A percentile compares a stretch with the other conserved stretches of the same genome.
These are phyloP conservation scores for Pachyrhizus erosus DNA, from an alignment of 306 rosid genomes.

Conservation along the genomic window DNA sequence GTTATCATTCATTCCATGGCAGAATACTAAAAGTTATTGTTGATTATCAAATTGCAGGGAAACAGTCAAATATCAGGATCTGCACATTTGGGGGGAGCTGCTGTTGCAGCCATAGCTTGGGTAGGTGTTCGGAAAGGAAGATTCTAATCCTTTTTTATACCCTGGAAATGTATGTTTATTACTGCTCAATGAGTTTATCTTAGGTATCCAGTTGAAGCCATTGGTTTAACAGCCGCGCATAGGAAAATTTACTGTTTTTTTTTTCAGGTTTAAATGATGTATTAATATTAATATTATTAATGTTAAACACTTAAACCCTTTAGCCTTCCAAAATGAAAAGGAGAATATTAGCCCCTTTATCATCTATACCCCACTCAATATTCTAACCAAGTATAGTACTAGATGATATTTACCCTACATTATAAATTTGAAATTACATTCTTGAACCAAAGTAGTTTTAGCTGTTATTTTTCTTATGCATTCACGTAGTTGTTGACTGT, in stretches of 20 bases:
- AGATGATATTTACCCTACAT: neutral
- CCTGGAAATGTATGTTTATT: conserved; percentile 14
- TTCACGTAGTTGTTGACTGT: neutral
- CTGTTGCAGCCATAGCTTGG: conserved; percentile 90
- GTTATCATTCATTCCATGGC: conserved; percentile 11
- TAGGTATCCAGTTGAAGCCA: neutral
- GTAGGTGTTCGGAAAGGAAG: conserved; percentile 73
- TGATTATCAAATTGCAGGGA: conserved; percentile 59
- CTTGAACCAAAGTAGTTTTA: neutral
- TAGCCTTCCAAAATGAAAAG: neutral
- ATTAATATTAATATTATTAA: neutral
- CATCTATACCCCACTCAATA: no score
- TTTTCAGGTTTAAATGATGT: neutral
- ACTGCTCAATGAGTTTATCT: neutral
- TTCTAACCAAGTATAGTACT: no score
- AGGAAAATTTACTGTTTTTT: neutral
- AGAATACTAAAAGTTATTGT: neutral
- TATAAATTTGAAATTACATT: neutral
- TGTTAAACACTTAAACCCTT: neutral
- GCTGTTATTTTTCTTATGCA: neutral
- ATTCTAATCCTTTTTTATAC: conserved; percentile 50
- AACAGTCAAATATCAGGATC: conserved; percentile 72
- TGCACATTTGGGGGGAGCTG: conserved; percentile 90
- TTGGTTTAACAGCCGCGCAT: neutral
- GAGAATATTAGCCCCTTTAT: neutral